Evolutionary conservation across 1,284 basidiomycete genomes (phyloP).

Genomic region (Puccinia horiana): DNA sequence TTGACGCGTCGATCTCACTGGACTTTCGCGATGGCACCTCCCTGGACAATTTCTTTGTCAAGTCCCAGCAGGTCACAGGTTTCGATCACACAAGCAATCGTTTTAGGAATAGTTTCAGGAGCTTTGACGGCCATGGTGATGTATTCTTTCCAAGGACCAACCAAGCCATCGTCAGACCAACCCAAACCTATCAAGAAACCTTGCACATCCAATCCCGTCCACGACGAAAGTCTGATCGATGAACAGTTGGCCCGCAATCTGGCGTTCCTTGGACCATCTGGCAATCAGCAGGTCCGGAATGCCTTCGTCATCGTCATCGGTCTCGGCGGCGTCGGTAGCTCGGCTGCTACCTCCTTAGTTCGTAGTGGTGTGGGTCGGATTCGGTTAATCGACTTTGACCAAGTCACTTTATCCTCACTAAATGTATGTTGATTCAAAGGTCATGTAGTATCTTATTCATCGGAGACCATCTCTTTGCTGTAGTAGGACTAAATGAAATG

Average conservation of each 20-base stretch:
- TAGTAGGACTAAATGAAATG: too few species aligned
- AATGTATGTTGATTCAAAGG: slow-evolving; percentile 62
- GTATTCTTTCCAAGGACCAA: not conserved
- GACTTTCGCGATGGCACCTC: not conserved
- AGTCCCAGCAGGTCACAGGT: not conserved
- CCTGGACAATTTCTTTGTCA: not conserved
- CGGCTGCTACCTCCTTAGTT: slow-evolving; percentile 90
- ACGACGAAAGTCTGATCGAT: slow-evolving; percentile 58
- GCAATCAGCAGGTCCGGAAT: slow-evolving; percentile 75
- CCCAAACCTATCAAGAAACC: not conserved
- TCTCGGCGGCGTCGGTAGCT: slow-evolving; percentile 93
- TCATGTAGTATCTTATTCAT: too few species aligned
- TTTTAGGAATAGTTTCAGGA: slow-evolving; percentile 19
- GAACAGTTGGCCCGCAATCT: slow-evolving; percentile 87
- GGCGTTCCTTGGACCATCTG: slow-evolving; percentile 87
- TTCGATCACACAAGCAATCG: slow-evolving; percentile 1
- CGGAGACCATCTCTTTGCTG: too few species aligned
- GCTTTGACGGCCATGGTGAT: slow-evolving; percentile 26
- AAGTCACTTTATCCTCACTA: slow-evolving; percentile 85
- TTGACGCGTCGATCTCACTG: not conserved
- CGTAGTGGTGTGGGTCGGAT: slow-evolving; percentile 63
- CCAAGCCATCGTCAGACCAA: not conserved
- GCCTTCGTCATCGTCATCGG: slow-evolving; percentile 85
- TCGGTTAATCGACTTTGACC: slow-evolving; percentile 74
- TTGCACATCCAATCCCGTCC: not conserved